Evolutionary conservation across 2,329 filamentous ascomycete genomes (phyloP), one percentile per base, ranked within the genome.

Genomic region (Clarireedia sp.): DNA sequence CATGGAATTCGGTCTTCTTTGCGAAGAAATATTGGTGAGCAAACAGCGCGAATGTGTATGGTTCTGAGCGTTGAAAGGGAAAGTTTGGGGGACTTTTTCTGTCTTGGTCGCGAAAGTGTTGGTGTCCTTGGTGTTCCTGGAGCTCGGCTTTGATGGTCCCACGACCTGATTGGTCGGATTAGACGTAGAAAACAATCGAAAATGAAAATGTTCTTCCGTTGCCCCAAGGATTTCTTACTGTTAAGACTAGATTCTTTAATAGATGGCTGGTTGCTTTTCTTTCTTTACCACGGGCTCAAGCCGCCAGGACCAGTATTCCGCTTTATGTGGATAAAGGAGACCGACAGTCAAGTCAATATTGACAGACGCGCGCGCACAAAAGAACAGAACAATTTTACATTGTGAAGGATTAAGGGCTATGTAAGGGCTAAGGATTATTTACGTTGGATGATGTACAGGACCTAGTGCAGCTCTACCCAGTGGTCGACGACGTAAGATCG

Each of bases 81-180:
- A 41, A 17, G 16, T 41, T 41, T 19, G 19, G 16, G 45, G 14
- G 26, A 21, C 7, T n/a, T 43, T 46, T 51, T 44, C 38, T 44
- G 17, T 51, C 40, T 43, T 43, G 21, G 21, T 36, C 49, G 40
- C 49, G 40, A 45, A 51, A 52, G 21, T 43, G 37, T 29, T 51
- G 37, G 37, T 19, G n/a, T 51, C 44, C n/a, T 33, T 3, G 24
- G 24, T 26, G 17, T n/a, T 33, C 29, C 14, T n/a, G 40, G 17
- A 26, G 26, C 24, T 17, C 24, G 33, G 40, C n/a, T 36, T 36
- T 17, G 29, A 6, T 19, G 9, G 9, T 36, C n/a, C 23, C 19
- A 12, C 10, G 41, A 43, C 12, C 2, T 43, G 9, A 43, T 43
- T 43, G 40, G 40, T 21, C 21, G n/a, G 5, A 43, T 19, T 43